Percentiles rank a stretch among this genome's conserved stretches.
These are phyloP conservation scores for Hyparrhenia diplandra DNA, from an alignment of 176 grass and related monocot species.

Conservation along the genomic window DNA sequence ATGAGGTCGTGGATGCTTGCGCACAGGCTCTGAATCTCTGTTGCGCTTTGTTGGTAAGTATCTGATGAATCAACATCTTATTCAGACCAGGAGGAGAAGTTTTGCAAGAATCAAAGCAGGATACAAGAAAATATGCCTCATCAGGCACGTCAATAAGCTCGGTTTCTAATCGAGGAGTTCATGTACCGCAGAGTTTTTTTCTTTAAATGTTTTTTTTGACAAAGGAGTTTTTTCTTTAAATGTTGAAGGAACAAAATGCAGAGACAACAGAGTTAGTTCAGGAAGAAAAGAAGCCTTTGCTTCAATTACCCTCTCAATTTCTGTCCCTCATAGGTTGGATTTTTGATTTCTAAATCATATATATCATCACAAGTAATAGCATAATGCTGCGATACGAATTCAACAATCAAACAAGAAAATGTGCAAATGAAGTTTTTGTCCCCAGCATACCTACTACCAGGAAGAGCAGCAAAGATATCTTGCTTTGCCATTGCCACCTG, in stretches of 20 bases:
- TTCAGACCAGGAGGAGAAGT: background rate
- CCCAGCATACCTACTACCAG: constrained; percentile 43
- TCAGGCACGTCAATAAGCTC: background rate
- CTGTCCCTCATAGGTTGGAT: background rate
- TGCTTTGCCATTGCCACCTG: constrained; percentile 52
- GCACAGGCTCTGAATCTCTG: constrained; percentile 47
- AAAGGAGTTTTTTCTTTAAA: too few relatives aligned
- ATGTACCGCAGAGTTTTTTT: background rate
- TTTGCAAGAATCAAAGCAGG: background rate
- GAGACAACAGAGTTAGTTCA: background rate
- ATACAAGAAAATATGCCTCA: background rate
- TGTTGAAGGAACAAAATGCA: background rate
- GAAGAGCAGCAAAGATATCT: constrained; percentile 52
- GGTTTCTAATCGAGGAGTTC: background rate
- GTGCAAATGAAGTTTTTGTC: background rate
- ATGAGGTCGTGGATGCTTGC: constrained; percentile 43
- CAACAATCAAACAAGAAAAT: background rate
- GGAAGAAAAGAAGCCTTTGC: background rate
- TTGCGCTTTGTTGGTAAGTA: constrained; percentile 68
- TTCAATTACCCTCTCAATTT: background rate
- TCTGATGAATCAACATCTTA: background rate
- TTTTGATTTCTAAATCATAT: background rate
- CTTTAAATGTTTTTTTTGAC: too few relatives aligned
- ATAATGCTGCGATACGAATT: background rate
- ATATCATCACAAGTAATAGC: too few relatives aligned